Percentiles rank a stretch among this genome's conserved stretches.
Evolutionary conservation across 2,329 filamentous ascomycete species (phyloP).

Genomic region (Beauveria medogensis): DNA sequence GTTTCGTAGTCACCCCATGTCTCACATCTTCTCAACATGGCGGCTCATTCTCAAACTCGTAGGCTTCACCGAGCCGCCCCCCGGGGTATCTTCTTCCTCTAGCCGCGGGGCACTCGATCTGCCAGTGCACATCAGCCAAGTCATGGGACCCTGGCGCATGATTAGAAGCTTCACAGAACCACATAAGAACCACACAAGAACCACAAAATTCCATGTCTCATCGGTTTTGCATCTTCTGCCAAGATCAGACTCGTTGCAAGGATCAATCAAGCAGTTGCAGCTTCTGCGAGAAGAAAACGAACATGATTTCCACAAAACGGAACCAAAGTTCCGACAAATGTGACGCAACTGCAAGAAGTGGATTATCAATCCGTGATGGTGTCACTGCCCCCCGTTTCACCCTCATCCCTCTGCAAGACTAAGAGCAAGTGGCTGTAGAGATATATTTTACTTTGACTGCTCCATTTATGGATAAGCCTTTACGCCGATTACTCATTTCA

Average conservation of each 20-base stretch:
- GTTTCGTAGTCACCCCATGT: constrained; percentile 3
- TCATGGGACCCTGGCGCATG: not conserved
- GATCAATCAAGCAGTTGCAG: not conserved
- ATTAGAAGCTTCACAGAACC: not conserved
- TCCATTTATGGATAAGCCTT: not conserved
- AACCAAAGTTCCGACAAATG: not conserved
- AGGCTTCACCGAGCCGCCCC: not conserved
- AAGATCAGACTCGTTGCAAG: not conserved
- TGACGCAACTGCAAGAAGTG: not conserved
- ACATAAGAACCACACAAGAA: no score
- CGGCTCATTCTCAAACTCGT: not conserved
- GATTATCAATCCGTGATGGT: not conserved
- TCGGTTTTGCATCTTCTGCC: not conserved
- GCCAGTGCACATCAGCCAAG: not conserved
- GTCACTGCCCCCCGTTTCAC: not conserved
- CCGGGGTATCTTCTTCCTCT: not conserved
- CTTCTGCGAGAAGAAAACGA: not conserved
- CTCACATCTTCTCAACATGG: not conserved
- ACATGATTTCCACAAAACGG: no score
- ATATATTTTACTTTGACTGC: not conserved
- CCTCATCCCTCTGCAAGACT: not conserved
- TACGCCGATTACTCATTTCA: no score
- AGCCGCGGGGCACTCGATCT: not conserved
- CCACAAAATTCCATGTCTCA: not conserved
- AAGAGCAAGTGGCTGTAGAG: not conserved